Evolutionary conservation across 805 yeast genomes (phyloP), one percentile per base, ranked within the genome.

Genomic region (Priceomyces melissophilus): DNA sequence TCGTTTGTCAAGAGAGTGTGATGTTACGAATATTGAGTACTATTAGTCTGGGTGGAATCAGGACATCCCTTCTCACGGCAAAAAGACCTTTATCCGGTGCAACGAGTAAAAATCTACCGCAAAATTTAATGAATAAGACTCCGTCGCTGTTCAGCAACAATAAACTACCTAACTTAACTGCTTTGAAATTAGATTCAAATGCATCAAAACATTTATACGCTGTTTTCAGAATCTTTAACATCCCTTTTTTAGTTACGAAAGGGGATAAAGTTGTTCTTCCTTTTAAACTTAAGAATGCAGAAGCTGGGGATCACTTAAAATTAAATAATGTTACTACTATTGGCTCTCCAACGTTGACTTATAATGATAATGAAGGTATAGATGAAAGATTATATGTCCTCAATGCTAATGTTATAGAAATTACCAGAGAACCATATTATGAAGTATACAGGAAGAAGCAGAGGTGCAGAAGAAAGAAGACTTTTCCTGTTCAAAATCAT

Each of bases 201-300:
- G 73, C 65, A 2, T 57, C 58, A 23, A 48, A 55, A 32, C 78
- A 78, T 46, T 64, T 91, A 26, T 93, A 88, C 58, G 98, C 98
- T 35, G 73, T 87, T 7, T 75, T 91, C 49, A 81, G 79, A 51
- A 76, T 93, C 30, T 93, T 88, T 67, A 79, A 83, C 62, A 81
- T 88, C 63, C 87, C 93, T 32, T 89, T 87, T 56, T 69, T 93
- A 46, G 93, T 93, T 12, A 89, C 98, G 17, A 79, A 82, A 50
- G 99, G 99, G 15, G 99, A 93, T 61, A 76, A 73, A 49, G 76
- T 93, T 39, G 75, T 81, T 16, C 63, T 93, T 30, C 96, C 97
- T 2, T 90, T 78, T 63, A 77, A 80, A 48, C 58, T 93, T 70
- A 83, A 81, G 53, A 77, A 79, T 40, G 93, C 84, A 9, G 73